These are phyloP conservation scores for Calocybe indica DNA, from an alignment of 768 basidiomycete genomes.

Conservation along the genomic window DNA sequence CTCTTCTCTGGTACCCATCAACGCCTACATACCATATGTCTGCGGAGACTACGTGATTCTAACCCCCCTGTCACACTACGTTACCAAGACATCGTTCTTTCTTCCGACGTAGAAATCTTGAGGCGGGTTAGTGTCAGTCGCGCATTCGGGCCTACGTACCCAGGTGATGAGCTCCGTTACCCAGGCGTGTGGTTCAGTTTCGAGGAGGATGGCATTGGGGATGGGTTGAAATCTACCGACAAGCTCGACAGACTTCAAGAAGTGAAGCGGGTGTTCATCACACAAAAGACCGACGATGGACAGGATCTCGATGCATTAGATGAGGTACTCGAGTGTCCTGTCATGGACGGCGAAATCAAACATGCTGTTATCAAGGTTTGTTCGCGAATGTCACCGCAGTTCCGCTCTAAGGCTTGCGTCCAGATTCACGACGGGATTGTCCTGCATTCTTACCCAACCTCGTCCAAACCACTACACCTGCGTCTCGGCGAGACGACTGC, in stretches of 20 bases:
- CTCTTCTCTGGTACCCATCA: conserved; percentile 78
- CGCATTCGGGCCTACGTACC: conserved; percentile 81
- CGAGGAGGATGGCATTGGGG: conserved; percentile 62
- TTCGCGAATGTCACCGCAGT: background rate
- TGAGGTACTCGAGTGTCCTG: conserved; percentile 58
- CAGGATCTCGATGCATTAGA: conserved; percentile 63
- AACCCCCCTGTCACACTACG: conserved; percentile 62
- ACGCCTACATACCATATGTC: conserved; percentile 71
- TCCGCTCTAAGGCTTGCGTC: background rate
- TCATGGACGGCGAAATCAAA: conserved; percentile 69
- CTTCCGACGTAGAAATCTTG: conserved; percentile 54
- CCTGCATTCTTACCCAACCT: conserved; percentile 59
- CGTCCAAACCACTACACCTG: conserved; percentile 47
- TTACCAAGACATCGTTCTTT: conserved; percentile 61
- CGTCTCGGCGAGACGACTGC: conserved; percentile 71
- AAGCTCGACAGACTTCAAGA: conserved; percentile 67
- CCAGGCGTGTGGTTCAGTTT: conserved; percentile 84
- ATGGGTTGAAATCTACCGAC: conserved; percentile 45
- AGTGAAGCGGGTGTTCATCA: conserved; percentile 69
- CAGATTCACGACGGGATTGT: conserved; percentile 73
- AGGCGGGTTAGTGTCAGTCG: conserved; percentile 61
- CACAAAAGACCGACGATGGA: conserved; percentile 57
- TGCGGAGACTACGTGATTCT: conserved; percentile 61
- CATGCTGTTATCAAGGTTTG: conserved; percentile 64
- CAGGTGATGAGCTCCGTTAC: conserved; percentile 68